phyloP scores from a whole-genome alignment of 306 rosid genomes.

The Dryas drummondii region DNA sequence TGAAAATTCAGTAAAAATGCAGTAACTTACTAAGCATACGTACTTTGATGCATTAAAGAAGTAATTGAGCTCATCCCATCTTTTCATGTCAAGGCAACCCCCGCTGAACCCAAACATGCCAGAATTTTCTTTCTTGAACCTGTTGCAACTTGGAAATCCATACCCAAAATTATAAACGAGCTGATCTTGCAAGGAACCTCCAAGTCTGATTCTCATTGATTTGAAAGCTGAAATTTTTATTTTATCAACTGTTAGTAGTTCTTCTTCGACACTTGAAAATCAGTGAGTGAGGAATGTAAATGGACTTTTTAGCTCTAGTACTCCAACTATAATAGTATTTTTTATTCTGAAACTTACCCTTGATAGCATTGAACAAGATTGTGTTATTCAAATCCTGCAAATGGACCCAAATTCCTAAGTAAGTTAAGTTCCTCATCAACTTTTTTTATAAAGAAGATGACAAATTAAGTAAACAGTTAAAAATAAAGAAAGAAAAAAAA shows the following conservation, averaged over 20 bases:
- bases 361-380: slow-evolving; percentile 48
- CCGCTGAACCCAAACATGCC: slow-evolving; percentile 54
- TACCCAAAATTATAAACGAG: slow-evolving; percentile 50
- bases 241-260: not conserved
- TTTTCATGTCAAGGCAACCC: slow-evolving; percentile 43
- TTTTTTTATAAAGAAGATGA: not conserved
- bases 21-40: too few relatives aligned
- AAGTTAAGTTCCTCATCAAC: not conserved
- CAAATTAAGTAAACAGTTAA: not conserved
- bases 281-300: not conserved
- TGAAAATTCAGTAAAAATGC: too few relatives aligned
- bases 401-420: not conserved
- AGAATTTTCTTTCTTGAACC: slow-evolving; percentile 9
- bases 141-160: slow-evolving; percentile 21
- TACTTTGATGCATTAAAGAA: slow-evolving; percentile 40
- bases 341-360: slow-evolving; percentile 33
- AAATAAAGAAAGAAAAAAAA: not conserved
- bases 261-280: not conserved
- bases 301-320: too few relatives aligned
- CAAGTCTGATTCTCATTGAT: slow-evolving; percentile 59
- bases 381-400: slow-evolving; percentile 54
- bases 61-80: slow-evolving; percentile 53
- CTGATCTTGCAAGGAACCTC: slow-evolving; percentile 70
- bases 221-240: slow-evolving; percentile 38
- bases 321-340: not conserved